Evolutionary conservation across 805 yeast species (phyloP).

Genomic region (Zygosaccharomyces kombuchaensis): DNA sequence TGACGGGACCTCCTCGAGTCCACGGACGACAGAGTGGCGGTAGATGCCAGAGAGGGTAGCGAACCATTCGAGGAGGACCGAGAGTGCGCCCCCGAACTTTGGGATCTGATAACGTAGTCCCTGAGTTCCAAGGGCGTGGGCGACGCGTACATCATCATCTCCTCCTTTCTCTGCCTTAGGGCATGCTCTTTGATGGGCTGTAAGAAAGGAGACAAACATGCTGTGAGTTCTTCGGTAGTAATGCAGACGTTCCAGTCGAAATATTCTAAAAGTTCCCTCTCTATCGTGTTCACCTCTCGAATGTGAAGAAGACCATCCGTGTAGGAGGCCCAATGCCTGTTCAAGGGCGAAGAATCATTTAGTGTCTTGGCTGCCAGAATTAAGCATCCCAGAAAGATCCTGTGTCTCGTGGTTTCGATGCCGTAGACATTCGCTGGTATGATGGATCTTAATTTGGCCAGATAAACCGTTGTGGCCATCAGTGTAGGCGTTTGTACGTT

Average conservation of each 20-base stretch:
- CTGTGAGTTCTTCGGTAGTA: slow-evolving; percentile 61
- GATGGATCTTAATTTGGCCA: slow-evolving; percentile 68
- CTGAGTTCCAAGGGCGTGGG: slow-evolving; percentile 19
- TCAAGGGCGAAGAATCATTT: slow-evolving; percentile 91
- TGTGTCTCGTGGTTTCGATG: slow-evolving; percentile 87
- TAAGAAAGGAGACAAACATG: slow-evolving; percentile 70
- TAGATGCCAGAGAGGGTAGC: slow-evolving; percentile 41
- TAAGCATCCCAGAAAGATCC: slow-evolving; percentile 84
- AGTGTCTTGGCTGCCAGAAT: slow-evolving; percentile 88
- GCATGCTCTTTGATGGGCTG: slow-evolving; percentile 55
- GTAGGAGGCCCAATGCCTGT: slow-evolving; percentile 93
- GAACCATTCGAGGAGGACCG: slow-evolving; percentile 34
- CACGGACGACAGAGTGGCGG: slow-evolving; percentile 33
- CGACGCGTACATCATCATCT: slow-evolving; percentile 26
- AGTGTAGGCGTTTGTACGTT: slow-evolving; percentile 93
- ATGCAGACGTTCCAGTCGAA: slow-evolving; percentile 83
- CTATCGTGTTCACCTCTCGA: slow-evolving; percentile 84
- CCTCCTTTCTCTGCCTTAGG: slow-evolving; percentile 23
- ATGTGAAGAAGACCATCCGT: slow-evolving; percentile 78
- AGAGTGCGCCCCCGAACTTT: slow-evolving; percentile 24
- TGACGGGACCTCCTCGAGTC: slow-evolving; percentile 21
- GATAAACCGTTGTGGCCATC: slow-evolving; percentile 85
- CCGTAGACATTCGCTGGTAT: slow-evolving; percentile 89
- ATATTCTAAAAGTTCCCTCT: slow-evolving; percentile 76
- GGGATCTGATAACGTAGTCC: slow-evolving; percentile 12